Evolutionary conservation across 2,329 filamentous ascomycete species (phyloP).

Genomic region (Huntiella savannae): DNA sequence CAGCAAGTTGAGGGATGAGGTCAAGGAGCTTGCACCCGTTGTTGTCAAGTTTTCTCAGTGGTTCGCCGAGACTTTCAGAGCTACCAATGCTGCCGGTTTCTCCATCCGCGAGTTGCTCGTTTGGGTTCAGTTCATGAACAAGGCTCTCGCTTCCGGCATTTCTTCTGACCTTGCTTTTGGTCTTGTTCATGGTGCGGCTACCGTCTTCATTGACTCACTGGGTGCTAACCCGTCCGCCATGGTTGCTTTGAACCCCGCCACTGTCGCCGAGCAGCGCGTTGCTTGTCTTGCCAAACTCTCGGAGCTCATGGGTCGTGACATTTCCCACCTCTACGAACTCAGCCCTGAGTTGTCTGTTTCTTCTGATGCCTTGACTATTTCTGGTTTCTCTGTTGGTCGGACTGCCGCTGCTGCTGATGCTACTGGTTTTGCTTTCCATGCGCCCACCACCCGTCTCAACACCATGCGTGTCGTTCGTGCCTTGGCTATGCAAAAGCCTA

Average conservation of each 20-base stretch:
- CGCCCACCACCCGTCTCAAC: conserved; percentile 77
- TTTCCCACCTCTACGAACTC: conserved; percentile 44
- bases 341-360: conserved; percentile 40
- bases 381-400: conserved; percentile 50
- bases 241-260: conserved; percentile 50
- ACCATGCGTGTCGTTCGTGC: conserved; percentile 81
- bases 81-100: conserved; percentile 24
- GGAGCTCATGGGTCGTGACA: conserved; percentile 43
- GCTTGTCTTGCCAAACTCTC: conserved; percentile 56
- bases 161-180: conserved; percentile 24
- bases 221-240: conserved; percentile 88
- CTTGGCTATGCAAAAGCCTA: conserved; percentile 73
- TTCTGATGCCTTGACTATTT: conserved; percentile 39
- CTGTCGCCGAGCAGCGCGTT: conserved; percentile 50
- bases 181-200: conserved; percentile 68
- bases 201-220: conserved; percentile 89
- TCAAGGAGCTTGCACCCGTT: conserved; percentile 38
- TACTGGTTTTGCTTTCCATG: conserved; percentile 54
- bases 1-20: conserved; percentile 45
- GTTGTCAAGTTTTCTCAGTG: conserved; percentile 82
- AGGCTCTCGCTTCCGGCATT: conserved; percentile 23
- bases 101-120: conserved; percentile 84
- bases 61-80: conserved; percentile 68
- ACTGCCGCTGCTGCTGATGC: conserved; percentile 22
- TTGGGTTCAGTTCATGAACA: conserved; percentile 87